Evolutionary conservation across 1,139 yeast species (phyloP).

Genomic region (Hansenula lynferdii): DNA sequence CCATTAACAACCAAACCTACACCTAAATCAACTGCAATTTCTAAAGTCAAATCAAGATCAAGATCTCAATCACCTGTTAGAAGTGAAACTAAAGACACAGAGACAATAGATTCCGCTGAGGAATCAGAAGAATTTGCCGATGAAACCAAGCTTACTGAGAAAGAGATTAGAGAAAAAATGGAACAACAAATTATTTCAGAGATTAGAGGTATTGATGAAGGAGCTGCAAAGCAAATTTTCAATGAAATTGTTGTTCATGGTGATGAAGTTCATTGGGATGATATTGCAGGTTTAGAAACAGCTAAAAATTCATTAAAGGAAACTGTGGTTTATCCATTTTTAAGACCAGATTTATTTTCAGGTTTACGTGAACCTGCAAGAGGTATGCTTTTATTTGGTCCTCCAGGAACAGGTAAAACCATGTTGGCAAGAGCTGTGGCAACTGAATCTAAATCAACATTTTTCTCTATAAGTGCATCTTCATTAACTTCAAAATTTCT

Average conservation of each 20-base stretch:
- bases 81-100: conserved; percentile 28
- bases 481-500: conserved; percentile 86
- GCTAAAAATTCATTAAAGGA: conserved; percentile 91
- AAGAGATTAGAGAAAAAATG: conserved; percentile 25
- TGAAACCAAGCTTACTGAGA: conserved; percentile 20
- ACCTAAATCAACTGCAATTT: not conserved
- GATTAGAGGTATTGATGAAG: conserved; percentile 45
- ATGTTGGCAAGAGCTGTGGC: conserved; percentile 98
- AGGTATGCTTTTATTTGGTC: conserved; percentile 95
- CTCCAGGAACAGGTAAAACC: conserved; percentile 98
- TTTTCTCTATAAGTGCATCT: conserved; percentile 89
- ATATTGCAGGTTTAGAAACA: conserved; percentile 87
- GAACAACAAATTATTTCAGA: conserved; percentile 33
- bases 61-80: conserved; percentile 18
- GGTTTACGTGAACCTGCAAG: conserved; percentile 95
- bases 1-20: not conserved
- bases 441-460: conserved; percentile 91
- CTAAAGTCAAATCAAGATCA: conserved; percentile 8
- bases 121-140: conserved; percentile 20
- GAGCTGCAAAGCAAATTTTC: conserved; percentile 79
- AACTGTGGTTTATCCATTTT: conserved; percentile 93
- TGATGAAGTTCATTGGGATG: conserved; percentile 96
- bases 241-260: conserved; percentile 92
- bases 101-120: conserved; percentile 25
- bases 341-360: conserved; percentile 86